Percentiles rank a stretch among this genome's conserved stretches.
Conservation (phyloP, 225 moss, liverwort and hornwort species). For the Neckera pumila region DNA sequence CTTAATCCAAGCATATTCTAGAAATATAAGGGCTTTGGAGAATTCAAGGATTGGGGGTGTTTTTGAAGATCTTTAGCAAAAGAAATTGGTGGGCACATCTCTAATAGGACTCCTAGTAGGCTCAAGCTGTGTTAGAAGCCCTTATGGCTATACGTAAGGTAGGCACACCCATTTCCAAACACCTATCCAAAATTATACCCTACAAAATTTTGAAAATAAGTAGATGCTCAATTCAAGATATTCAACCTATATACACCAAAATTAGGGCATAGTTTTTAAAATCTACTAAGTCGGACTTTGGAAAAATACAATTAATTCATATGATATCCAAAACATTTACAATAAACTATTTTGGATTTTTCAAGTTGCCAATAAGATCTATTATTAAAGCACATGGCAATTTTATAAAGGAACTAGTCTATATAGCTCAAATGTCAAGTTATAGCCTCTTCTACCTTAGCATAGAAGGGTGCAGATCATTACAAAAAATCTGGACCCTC, state of each 20-base stretch:
- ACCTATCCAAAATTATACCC: accelerated
- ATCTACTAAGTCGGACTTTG: neutral
- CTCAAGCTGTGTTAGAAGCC: accelerated
- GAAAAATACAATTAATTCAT: neutral
- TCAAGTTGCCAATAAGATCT: neutral
- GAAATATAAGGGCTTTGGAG: neutral
- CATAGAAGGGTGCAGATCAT: no score
- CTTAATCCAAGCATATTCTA: neutral
- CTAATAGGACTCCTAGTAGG: accelerated
- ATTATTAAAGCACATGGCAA: neutral
- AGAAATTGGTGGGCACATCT: neutral
- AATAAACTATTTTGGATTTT: neutral
- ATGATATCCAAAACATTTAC: neutral
- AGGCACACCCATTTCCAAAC: neutral
- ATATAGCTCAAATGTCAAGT: accelerated
- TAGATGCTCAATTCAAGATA: neutral
- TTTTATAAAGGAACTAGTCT: neutral
- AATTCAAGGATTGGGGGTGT: accelerated
- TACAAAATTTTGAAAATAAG: neutral
- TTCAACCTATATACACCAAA: neutral
- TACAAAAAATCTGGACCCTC: no score
- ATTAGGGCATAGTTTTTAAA: neutral
- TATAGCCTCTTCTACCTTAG: no score
- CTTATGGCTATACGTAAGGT: neutral
- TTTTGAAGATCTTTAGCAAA: neutral